Evolutionary conservation across 805 yeast genomes (phyloP).

Genomic region (Cyberlindnera mrakii): DNA sequence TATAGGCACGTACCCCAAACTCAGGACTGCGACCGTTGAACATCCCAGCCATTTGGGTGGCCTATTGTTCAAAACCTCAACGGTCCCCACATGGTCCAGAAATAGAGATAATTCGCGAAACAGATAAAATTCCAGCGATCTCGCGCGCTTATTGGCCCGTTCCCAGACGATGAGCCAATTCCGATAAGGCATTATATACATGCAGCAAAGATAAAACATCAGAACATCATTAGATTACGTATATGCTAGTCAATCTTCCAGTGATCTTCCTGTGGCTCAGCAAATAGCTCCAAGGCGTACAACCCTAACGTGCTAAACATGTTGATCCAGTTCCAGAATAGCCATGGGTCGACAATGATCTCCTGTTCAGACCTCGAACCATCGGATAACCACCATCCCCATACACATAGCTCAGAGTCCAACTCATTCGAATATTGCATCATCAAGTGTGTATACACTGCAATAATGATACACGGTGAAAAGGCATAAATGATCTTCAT

Average conservation of each 20-base stretch:
- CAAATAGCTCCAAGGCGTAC: slow-evolving; percentile 69
- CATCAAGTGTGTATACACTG: slow-evolving; percentile 91
- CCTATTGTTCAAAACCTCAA: too few species aligned
- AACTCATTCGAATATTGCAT: slow-evolving; percentile 71
- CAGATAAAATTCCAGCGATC: too few species aligned
- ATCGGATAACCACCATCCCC: slow-evolving; percentile 45
- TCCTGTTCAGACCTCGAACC: slow-evolving; percentile 8
- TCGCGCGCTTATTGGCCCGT: too few species aligned
- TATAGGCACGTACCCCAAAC: too few species aligned
- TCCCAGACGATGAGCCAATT: too few species aligned
- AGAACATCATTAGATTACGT: not conserved
- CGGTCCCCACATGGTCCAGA: too few species aligned
- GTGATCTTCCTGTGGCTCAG: slow-evolving; percentile 22
- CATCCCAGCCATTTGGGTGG: too few species aligned
- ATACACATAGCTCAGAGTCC: slow-evolving; percentile 53
- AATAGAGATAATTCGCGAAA: too few species aligned
- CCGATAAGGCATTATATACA: too few species aligned
- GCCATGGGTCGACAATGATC: slow-evolving; percentile 64
- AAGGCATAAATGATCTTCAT: slow-evolving; percentile 71
- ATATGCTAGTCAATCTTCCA: slow-evolving; percentile 19
- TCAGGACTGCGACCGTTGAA: too few species aligned
- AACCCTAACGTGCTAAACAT: slow-evolving; percentile 74
- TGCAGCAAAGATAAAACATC: not conserved
- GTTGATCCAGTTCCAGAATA: slow-evolving; percentile 96
- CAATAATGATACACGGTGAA: slow-evolving; percentile 90